A percentile compares a stretch with the other conserved stretches of the same genome.
These are phyloP conservation scores for Blastocystis sp. DNA, from an alignment of 352 stramenopile species.

Conservation along the genomic window DNA sequence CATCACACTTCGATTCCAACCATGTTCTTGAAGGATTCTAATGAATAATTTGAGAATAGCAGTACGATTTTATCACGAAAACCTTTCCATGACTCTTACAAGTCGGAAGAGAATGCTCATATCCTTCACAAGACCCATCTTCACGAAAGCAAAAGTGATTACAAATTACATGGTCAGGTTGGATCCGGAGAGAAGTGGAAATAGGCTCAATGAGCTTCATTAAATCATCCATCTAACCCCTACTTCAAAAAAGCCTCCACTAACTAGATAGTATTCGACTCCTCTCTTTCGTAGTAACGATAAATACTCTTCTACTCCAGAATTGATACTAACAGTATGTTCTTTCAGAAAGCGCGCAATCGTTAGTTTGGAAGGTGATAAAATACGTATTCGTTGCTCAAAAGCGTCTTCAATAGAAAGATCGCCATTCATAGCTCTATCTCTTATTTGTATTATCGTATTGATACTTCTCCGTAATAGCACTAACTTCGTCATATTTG, in stretches of 20 bases:
- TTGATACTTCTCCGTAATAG: slow-evolving; percentile 39
- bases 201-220: slow-evolving; percentile 21
- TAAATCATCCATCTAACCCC: background rate
- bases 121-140: slow-evolving; percentile 33
- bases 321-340: background rate
- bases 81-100: background rate
- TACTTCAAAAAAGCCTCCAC: slow-evolving; percentile 46
- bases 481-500: slow-evolving; percentile 12
- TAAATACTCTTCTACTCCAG: slow-evolving; percentile 32
- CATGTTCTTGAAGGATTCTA: background rate
- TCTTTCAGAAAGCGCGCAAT: background rate
- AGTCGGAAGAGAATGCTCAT: background rate
- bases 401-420: slow-evolving; percentile 32
- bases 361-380: background rate
- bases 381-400: slow-evolving; percentile 26
- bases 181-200: background rate
- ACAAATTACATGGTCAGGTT: slow-evolving; percentile 11
- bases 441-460: background rate
- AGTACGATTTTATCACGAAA: background rate
- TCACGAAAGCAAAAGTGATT: slow-evolving; percentile 42
- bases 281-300: background rate
- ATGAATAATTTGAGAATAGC: background rate
- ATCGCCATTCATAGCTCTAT: slow-evolving; percentile 44
- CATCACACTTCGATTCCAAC: slow-evolving; percentile 20
- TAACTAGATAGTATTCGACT: slow-evolving; percentile 31